These are phyloP conservation scores for Sutorius australiensis DNA, from an alignment of 768 basidiomycete species.

Conservation along the genomic window DNA sequence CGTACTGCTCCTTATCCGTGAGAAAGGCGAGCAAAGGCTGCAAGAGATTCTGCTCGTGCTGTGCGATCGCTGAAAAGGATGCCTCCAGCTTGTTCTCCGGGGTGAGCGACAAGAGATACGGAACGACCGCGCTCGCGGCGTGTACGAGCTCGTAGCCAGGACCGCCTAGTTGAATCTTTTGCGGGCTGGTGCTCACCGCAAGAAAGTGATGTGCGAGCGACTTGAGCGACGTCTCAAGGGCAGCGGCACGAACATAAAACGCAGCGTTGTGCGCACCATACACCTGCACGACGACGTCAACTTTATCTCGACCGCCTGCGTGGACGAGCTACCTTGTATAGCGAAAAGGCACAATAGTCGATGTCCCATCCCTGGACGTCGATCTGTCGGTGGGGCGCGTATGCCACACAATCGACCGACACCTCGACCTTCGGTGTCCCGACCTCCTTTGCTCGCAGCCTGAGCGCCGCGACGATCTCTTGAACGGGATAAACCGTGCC, in stretches of 20 bases:
- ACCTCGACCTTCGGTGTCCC: conserved; percentile 63
- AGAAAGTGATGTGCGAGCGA: conserved; percentile 74
- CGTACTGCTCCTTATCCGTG: conserved; percentile 43
- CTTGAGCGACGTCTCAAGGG: conserved; percentile 49
- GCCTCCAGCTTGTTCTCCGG: conserved; percentile 44
- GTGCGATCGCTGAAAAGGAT: conserved; percentile 54
- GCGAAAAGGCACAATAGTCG: conserved; percentile 67
- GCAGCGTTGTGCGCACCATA: conserved; percentile 72
- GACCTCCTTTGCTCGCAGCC: conserved; percentile 46
- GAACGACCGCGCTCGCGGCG: conserved; percentile 53
- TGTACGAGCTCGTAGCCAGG: conserved; percentile 72
- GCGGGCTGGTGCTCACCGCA: conserved; percentile 38
- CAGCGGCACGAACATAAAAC: conserved; percentile 52
- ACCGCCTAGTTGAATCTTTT: conserved; percentile 72
- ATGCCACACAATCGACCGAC: conserved; percentile 74
- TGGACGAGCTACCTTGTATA: conserved; percentile 59
- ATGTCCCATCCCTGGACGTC: conserved; percentile 77
- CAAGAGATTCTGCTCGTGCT: conserved; percentile 60
- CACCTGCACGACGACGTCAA: conserved; percentile 40
- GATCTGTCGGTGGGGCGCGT: conserved; percentile 67
- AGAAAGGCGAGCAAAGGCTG: conserved; percentile 53
- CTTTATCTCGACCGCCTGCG: not conserved
- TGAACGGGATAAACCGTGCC: conserved; percentile 63
- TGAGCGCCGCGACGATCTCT: conserved; percentile 48
- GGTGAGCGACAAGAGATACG: conserved; percentile 62